phyloP scores from a whole-genome alignment of 2,329 filamentous ascomycete species.

The Parasarocladium wereldwijsianum region DNA sequence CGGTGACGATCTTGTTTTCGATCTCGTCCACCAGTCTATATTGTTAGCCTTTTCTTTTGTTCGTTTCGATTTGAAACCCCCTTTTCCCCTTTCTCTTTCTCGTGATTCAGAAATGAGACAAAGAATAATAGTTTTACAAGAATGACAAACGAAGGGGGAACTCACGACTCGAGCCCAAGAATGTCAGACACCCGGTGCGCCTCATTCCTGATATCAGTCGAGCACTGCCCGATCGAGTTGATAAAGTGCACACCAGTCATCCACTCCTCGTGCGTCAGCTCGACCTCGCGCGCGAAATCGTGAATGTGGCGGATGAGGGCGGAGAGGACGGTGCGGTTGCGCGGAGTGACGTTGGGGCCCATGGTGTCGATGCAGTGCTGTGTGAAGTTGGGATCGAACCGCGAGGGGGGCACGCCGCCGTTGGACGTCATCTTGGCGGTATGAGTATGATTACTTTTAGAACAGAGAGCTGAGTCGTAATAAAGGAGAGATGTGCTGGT shows the following conservation, averaged over 20 bases:
- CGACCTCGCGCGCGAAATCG: conserved; percentile 64
- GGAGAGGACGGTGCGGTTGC: conserved; percentile 48
- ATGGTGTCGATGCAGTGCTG: conserved; percentile 58
- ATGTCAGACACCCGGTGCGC: conserved; percentile 59
- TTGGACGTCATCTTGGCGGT: neutral
- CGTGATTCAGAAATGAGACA: too few species aligned
- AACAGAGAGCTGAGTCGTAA: too few species aligned
- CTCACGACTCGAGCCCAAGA: conserved; percentile 57
- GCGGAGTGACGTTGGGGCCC: conserved; percentile 51
- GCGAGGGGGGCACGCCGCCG: neutral
- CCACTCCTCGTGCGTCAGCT: conserved; percentile 67
- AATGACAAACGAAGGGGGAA: conserved; percentile 11
- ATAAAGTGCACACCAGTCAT: conserved; percentile 60
- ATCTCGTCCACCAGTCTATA: conserved; percentile 31
- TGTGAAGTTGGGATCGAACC: conserved; percentile 67
- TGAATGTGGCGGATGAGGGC: conserved; percentile 58
- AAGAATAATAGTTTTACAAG: too few species aligned
- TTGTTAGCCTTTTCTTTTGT: neutral
- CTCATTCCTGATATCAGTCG: conserved; percentile 56
- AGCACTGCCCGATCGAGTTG: conserved; percentile 59
- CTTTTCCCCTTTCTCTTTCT: neutral
- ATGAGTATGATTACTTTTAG: too few species aligned
- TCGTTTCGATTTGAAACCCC: neutral
- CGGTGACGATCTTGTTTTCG: conserved; percentile 25
- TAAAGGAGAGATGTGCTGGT: too few species aligned